Percentiles rank a stretch among this genome's conserved stretches.
Evolutionary conservation across 1,284 basidiomycete species (phyloP).

Genomic region (Albatrellus sp.): DNA sequence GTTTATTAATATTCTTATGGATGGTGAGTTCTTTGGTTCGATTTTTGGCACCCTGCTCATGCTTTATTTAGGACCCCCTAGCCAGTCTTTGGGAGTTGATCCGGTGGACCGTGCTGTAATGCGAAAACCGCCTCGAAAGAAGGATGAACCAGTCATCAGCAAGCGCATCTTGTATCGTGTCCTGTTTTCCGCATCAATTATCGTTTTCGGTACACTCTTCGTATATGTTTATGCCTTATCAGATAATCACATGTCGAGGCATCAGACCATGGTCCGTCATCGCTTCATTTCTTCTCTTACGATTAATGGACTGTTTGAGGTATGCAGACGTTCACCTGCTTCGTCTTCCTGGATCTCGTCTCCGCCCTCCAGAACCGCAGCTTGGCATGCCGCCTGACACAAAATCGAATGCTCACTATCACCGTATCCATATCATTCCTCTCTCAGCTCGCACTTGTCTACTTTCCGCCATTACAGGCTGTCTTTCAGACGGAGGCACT

Average conservation of each 20-base stretch:
- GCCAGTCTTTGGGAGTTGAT: constrained; percentile 93
- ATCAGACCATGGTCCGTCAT: constrained; percentile 82
- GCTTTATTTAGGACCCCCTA: constrained; percentile 66
- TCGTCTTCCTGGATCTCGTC: constrained; percentile 93
- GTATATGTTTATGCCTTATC: constrained; percentile 76
- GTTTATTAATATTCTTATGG: constrained; percentile 99
- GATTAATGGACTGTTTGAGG: neutral
- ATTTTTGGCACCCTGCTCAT: constrained; percentile 1
- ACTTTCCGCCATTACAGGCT: constrained; percentile 82
- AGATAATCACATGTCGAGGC: constrained; percentile 68
- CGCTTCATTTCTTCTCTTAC: neutral
- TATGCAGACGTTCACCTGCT: constrained; percentile 84
- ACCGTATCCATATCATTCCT: constrained; percentile 81
- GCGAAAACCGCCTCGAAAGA: constrained; percentile 78
- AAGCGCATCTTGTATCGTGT: constrained; percentile 67
- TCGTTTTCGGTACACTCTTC: constrained; percentile 82
- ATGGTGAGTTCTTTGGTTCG: constrained; percentile 42
- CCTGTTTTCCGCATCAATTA: constrained; percentile 82
- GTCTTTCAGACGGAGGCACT: constrained; percentile 91
- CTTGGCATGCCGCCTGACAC: constrained; percentile 62
- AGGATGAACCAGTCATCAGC: constrained; percentile 82
- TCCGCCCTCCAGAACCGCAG: constrained; percentile 93
- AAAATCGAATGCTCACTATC: constrained; percentile 82
- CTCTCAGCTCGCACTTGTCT: constrained; percentile 78
- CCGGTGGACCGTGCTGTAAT: constrained; percentile 89